A percentile compares a stretch with the other conserved stretches of the same genome.
Conservation (phyloP, 139 green algal genomes). For the Coccomyxa sp. region DNA sequence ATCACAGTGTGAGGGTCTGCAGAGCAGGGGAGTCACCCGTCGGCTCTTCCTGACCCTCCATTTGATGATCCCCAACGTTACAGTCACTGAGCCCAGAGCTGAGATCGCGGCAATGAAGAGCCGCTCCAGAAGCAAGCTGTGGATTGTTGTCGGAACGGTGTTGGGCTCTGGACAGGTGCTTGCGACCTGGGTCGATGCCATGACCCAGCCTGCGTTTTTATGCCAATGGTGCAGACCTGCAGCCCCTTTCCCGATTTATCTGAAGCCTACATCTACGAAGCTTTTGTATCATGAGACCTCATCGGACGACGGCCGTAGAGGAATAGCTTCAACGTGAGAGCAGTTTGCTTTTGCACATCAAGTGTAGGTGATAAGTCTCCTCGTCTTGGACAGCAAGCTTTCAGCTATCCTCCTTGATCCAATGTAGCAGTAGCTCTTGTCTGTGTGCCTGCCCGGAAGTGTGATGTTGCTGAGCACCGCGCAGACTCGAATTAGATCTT, state of each 20-base stretch:
- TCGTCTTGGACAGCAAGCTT: no score
- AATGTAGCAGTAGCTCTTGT: no score
- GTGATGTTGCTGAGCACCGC: no score
- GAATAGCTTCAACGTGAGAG: background rate
- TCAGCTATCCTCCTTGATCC: no score
- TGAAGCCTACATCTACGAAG: background rate
- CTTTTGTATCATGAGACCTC: no score
- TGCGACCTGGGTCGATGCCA: background rate
- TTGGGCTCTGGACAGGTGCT: background rate
- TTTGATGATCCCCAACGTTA: background rate
- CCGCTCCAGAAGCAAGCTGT: background rate
- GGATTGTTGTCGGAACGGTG: background rate
- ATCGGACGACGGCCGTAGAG: background rate
- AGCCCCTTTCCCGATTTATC: background rate
- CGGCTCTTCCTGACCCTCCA: background rate
- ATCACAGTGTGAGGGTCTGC: background rate
- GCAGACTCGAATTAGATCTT: no score
- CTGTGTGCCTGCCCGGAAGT: no score
- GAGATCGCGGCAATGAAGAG: background rate
- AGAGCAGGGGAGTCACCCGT: background rate
- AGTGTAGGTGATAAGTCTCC: background rate
- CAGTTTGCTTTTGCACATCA: background rate
- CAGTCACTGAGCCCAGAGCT: background rate
- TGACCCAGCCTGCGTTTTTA: background rate
- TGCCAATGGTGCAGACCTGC: background rate